Base-by-base conservation (phyloP, 2,329 filamentous ascomycete genomes). In the Colletotrichum sp. region DNA sequence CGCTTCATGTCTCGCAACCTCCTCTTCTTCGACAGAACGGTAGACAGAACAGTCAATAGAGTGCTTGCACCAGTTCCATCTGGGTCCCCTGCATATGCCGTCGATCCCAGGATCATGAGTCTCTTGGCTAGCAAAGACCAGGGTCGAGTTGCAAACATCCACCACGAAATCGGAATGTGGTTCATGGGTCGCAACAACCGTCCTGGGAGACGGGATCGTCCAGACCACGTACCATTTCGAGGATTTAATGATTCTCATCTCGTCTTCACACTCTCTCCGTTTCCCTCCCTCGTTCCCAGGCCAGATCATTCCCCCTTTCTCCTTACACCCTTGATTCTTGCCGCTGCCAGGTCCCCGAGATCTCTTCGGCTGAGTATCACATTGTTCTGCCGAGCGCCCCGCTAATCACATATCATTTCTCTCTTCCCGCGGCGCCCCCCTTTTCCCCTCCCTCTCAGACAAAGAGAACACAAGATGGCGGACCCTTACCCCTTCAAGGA, bases 401-500 rank as follows among this genome's bases (percentile, higher is more conserved):
- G 16, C 21, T 28, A 10, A 36, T 48, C 65, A 55, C 43, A 34
- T 21, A 67, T 67, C 48, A 57, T 21, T 32, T 32, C 10, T 21
- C 16, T n/a, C 59, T 48, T 10, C 26, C n/a, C 24, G 43, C 43
- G 43, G n/a, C 26, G 30, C 15, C 12, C 48, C 48, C 52, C 71
- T 32, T 30, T 52, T 34, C 18, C 52, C 6, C 55, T 28, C 48
- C 55, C 24, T 15, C 30, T 61, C 52, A 36, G 43, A 68, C 43
- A 9, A 70, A 61, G 55, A 48, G 59, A 48, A 6, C n/a, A 48
- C 18, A 61, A 60, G n/a, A 79, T 79, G 79, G 79, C 79, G 12
- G 70, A 76, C 60, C 69, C 73, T 12, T 74, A 78, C 28, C 78
- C 79, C 61, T 72, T 79, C 18, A 77, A 77, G 32, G 64, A 77